Percentiles rank a stretch among this genome's conserved stretches.
These are phyloP conservation scores for Phytopythium sindhum DNA, from an alignment of 352 stramenopile species.

Conservation along the genomic window DNA sequence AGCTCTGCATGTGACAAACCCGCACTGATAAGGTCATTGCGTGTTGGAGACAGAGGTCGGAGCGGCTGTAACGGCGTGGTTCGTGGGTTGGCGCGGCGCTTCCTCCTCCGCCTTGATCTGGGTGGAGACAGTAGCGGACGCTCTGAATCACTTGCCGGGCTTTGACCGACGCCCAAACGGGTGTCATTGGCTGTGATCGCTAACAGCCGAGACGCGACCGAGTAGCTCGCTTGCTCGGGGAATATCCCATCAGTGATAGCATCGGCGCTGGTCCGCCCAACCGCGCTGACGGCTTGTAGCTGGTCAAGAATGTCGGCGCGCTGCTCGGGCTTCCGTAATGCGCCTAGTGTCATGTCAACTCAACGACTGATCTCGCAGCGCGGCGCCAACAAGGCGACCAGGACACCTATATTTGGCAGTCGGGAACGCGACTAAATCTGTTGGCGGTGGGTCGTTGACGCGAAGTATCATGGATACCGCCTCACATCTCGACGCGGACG, in stretches of 20 bases:
- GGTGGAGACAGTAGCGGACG: not conserved
- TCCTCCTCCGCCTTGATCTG: not conserved
- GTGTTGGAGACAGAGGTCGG: not conserved
- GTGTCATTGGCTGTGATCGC: not conserved
- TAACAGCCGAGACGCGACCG: not conserved
- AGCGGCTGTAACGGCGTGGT: not conserved
- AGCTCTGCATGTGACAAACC: conserved; percentile 10
- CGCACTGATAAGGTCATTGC: not conserved
- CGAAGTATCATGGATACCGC: not conserved
- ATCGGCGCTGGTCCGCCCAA: not conserved
- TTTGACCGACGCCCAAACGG: not conserved
- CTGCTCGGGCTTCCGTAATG: not conserved
- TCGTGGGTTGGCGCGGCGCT: not conserved
- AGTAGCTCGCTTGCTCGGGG: conserved; percentile 2
- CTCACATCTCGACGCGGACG: conserved; percentile 39
- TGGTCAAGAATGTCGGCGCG: not conserved
- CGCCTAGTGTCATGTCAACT: not conserved
- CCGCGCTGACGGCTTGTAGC: not conserved
- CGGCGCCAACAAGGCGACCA: not conserved
- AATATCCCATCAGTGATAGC: conserved; percentile 1
- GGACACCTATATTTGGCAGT: not conserved
- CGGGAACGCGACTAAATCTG: too few relatives aligned
- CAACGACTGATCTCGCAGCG: not conserved
- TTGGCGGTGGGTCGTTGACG: not conserved
- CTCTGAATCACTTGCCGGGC: not conserved